A percentile compares a stretch with the other conserved stretches of the same genome.
Conservation (phyloP, 1,139 yeast species). For the Yamadazyma triangularis region DNA sequence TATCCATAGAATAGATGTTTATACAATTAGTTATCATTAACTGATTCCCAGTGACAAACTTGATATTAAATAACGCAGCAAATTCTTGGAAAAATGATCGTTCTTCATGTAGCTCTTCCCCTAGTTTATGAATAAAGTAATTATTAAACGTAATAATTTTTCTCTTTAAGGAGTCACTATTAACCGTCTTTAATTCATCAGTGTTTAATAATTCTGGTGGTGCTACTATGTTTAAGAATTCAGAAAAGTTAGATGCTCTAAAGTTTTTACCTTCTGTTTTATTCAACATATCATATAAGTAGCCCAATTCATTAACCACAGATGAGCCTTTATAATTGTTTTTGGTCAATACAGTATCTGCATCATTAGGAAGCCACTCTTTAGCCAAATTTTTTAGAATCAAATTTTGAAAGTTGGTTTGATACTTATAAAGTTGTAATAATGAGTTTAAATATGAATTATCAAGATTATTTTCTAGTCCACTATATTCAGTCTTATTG, state of each 20-base stretch:
- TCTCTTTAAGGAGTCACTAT: constrained; percentile 31
- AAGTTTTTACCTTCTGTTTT: constrained; percentile 71
- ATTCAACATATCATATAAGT: constrained; percentile 84
- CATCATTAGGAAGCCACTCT: constrained; percentile 52
- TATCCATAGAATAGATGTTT: constrained; percentile 6
- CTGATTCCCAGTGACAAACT: constrained; percentile 30
- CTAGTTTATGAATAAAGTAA: constrained; percentile 50
- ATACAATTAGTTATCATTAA: constrained; percentile 17
- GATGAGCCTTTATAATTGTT: constrained; percentile 45
- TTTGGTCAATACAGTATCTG: constrained; percentile 18
- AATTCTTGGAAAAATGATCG: constrained; percentile 14
- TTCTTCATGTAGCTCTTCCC: constrained; percentile 42
- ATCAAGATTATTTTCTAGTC: constrained; percentile 82
- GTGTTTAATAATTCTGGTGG: constrained; percentile 45
- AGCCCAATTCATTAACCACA: constrained; percentile 77
- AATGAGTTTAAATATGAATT: constrained; percentile 79
- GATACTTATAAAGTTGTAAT: constrained; percentile 77
- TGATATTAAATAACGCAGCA: constrained; percentile 20
- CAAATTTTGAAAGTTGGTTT: constrained; percentile 66
- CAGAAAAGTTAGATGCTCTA: constrained; percentile 69
- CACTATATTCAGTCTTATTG: constrained; percentile 73
- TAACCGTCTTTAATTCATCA: constrained; percentile 38
- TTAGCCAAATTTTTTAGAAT: constrained; percentile 52
- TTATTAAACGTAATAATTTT: constrained; percentile 54
- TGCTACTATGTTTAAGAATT: constrained; percentile 45